phyloP scores from a whole-genome alignment of 176 grass and related monocot genomes.

The Phoenix roebelenii region DNA sequence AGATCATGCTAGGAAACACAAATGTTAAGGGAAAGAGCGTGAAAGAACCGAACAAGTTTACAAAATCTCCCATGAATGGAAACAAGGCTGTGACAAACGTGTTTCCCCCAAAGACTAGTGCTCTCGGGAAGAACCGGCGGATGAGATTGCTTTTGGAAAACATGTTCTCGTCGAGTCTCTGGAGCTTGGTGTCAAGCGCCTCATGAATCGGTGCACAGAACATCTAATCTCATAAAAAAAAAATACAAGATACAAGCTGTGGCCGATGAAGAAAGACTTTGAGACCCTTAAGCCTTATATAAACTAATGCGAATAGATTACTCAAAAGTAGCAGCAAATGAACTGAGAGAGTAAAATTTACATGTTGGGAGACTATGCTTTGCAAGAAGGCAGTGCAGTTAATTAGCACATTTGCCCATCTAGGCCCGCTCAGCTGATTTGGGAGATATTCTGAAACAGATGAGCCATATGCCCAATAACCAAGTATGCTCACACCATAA shows the following conservation, averaged over 20 bases:
- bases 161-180: constrained; percentile 61
- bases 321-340: too few relatives aligned
- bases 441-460: constrained; percentile 71
- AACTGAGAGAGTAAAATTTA: constrained; percentile 2
- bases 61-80: constrained; percentile 91
- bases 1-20: constrained; percentile 69
- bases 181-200: constrained; percentile 66
- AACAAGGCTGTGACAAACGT: constrained; percentile 57
- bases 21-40: constrained; percentile 77
- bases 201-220: constrained; percentile 76
- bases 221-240: constrained; percentile 29
- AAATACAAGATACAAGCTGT: neutral
- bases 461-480: constrained; percentile 87
- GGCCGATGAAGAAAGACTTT: too few relatives aligned
- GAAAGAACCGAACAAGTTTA: constrained; percentile 82
- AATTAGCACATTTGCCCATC: constrained; percentile 64
- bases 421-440: constrained; percentile 44
- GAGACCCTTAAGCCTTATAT: too few relatives aligned
- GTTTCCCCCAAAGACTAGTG: constrained; percentile 56
- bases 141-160: constrained; percentile 64
- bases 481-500: constrained; percentile 69
- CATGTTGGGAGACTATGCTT: constrained; percentile 72
- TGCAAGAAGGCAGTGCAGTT: constrained; percentile 73
- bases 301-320: too few relatives aligned
- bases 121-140: constrained; percentile 38